phyloP scores from a whole-genome alignment of 2,329 filamentous ascomycete species.

The Myotisia sp. region DNA sequence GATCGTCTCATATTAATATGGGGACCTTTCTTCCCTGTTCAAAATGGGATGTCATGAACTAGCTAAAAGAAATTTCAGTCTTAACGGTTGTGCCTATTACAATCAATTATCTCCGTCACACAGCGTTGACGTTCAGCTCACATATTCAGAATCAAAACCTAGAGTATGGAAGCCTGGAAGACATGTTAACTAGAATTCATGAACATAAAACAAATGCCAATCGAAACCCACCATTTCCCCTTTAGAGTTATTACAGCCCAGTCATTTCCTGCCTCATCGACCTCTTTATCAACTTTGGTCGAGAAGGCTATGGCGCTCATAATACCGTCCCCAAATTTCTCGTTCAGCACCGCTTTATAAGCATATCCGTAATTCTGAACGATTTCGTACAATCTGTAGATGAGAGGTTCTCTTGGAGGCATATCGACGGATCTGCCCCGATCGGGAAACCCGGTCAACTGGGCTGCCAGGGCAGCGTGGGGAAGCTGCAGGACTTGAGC shows the following conservation, averaged over 20 bases:
- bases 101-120: too few species aligned
- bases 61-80: too few species aligned
- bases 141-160: constrained; percentile 27
- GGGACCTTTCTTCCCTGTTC: too few species aligned
- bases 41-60: too few species aligned
- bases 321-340: constrained; percentile 89
- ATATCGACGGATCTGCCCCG: constrained; percentile 65
- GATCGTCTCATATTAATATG: too few species aligned
- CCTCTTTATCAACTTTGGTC: constrained; percentile 87
- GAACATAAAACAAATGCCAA: not conserved
- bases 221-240: constrained; percentile 58
- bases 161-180: constrained; percentile 32
- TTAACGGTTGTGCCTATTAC: not conserved
- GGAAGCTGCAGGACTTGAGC: constrained; percentile 50
- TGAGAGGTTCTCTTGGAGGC: constrained; percentile 71
- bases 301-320: constrained; percentile 92
- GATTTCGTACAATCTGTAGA: constrained; percentile 86
- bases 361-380: constrained; percentile 95
- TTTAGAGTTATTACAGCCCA: constrained; percentile 77
- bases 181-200: not conserved
- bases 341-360: constrained; percentile 88
- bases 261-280: constrained; percentile 61
- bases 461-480: constrained; percentile 40
- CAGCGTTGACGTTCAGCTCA: too few species aligned
- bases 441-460: constrained; percentile 63